A percentile compares a stretch with the other conserved stretches of the same genome.
These are phyloP conservation scores for Phialemonium atrogriseum DNA, from an alignment of 2,329 filamentous ascomycete genomes.

Conservation along the genomic window DNA sequence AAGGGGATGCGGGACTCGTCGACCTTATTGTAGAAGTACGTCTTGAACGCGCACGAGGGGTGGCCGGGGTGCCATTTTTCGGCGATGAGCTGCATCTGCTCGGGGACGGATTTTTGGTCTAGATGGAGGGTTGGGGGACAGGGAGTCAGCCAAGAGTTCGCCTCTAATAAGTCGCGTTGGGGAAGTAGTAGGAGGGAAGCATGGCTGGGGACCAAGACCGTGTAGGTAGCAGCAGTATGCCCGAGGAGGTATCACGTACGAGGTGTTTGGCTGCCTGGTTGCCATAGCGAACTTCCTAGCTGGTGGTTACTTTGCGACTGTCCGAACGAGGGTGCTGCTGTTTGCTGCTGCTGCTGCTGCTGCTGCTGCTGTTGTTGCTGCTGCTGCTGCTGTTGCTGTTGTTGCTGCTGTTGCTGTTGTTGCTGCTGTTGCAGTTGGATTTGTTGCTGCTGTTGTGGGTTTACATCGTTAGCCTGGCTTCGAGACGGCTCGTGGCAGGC, in stretches of 20 bases:
- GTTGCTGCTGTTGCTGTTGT: conserved; percentile 32
- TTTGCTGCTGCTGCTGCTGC: conserved; percentile 21
- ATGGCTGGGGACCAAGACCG: too few relatives aligned
- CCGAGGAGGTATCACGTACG: conserved; percentile 28
- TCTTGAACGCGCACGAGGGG: conserved; percentile 65
- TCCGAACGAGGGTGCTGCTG: conserved; percentile 10
- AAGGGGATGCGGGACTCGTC: conserved; percentile 67
- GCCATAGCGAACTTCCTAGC: conserved; percentile 43
- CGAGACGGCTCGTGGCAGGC: conserved; percentile 1
- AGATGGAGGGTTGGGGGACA: conserved; percentile 10
- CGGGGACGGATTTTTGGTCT: conserved; percentile 65
- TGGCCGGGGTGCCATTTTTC: conserved; percentile 67
- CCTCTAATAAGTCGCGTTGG: too few relatives aligned
- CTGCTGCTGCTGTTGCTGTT: conserved; percentile 20
- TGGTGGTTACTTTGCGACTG: conserved; percentile 20
- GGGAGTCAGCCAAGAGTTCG: conserved; percentile 8
- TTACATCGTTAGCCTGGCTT: conserved; percentile 4
- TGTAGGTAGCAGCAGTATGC: too few relatives aligned
- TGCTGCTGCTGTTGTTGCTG: conserved; percentile 27
- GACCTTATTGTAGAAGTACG: conserved; percentile 84
- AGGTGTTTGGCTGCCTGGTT: conserved; percentile 40
- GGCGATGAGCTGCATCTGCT: conserved; percentile 63
- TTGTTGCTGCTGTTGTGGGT: conserved; percentile 21
- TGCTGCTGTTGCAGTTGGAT: conserved; percentile 28
- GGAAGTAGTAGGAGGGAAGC: not conserved